Conservation (phyloP, 345 rosid genomes). For the Zanthoxylum bungeanum region DNA sequence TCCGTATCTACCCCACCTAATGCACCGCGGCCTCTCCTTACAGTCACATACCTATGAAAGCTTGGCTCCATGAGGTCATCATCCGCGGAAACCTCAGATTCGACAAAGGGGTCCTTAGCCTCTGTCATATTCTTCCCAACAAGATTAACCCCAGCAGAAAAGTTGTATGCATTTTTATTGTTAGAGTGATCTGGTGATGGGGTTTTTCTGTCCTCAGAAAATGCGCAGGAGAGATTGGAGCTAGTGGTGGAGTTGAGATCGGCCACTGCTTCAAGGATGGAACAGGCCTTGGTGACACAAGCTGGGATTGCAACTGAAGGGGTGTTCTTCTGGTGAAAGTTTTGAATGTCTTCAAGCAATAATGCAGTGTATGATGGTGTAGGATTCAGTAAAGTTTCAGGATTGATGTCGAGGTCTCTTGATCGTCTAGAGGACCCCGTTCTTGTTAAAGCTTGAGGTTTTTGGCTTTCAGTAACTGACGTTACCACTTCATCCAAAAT, state of each 20-base stretch:
- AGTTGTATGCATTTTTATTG: conserved; percentile 27
- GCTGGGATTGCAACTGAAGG: conserved; percentile 46
- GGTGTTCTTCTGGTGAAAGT: conserved; percentile 66
- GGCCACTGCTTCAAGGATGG: conserved; percentile 78
- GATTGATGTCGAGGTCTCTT: conserved; percentile 65
- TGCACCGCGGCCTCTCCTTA: conserved; percentile 57
- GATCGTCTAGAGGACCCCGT: conserved; percentile 76
- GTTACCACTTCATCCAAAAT: conserved; percentile 32
- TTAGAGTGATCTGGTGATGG: conserved; percentile 26
- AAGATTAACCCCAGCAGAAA: conserved; percentile 8
- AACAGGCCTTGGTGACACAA: conserved; percentile 73
- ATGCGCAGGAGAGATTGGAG: conserved; percentile 37
- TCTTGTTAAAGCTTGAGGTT: conserved; percentile 53
- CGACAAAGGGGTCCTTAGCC: conserved; percentile 54
- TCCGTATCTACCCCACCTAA: conserved; percentile 50
- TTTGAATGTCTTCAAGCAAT: conserved; percentile 86
- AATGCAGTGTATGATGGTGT: conserved; percentile 61
- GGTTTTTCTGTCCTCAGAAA: conserved; percentile 28
- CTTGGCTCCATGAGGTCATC: conserved; percentile 83
- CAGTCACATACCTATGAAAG: conserved; percentile 80
- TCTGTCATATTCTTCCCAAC: conserved; percentile 32
- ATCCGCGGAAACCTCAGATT: conserved; percentile 49
- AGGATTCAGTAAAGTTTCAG: conserved; percentile 47
- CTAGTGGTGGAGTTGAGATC: conserved; percentile 74
- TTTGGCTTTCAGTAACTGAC: conserved; percentile 33